Evolutionary conservation across 495 filamentous ascomycete genomes (phyloP).

Genomic region (Amorphotheca resinae): DNA sequence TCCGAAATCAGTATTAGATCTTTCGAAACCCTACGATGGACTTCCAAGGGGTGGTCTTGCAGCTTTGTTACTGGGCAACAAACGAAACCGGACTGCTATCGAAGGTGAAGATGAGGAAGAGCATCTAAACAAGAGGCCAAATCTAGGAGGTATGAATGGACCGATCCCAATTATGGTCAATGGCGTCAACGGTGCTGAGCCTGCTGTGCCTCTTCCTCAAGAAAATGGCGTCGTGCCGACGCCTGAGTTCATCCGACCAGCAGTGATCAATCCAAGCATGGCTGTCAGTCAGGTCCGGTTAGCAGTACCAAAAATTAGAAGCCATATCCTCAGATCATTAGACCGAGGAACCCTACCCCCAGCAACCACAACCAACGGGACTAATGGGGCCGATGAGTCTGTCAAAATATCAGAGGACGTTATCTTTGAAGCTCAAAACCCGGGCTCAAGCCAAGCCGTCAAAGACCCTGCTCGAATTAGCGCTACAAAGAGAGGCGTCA

Average conservation of each 20-base stretch:
- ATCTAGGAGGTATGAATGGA: slow-evolving; percentile 35
- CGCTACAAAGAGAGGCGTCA: slow-evolving; percentile 67
- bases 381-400: slow-evolving; percentile 39
- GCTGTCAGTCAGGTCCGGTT: slow-evolving; percentile 75
- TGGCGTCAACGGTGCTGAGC: slow-evolving; percentile 62
- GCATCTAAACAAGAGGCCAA: slow-evolving; percentile 49
- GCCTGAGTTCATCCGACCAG: slow-evolving; percentile 79
- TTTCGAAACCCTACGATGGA: slow-evolving; percentile 90
- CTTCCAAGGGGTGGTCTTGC: slow-evolving; percentile 81
- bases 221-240: slow-evolving; percentile 53
- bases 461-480: slow-evolving; percentile 75
- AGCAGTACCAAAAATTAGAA: slow-evolving; percentile 78
- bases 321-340: slow-evolving; percentile 53
- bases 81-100: slow-evolving; percentile 60
- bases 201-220: slow-evolving; percentile 41
- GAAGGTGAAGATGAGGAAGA: slow-evolving; percentile 53
- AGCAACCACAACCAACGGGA: slow-evolving; percentile 29
- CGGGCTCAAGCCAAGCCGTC: slow-evolving; percentile 23
- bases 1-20: slow-evolving; percentile 75
- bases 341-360: slow-evolving; percentile 29
- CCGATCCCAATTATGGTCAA: slow-evolving; percentile 64
- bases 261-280: slow-evolving; percentile 68
- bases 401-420: slow-evolving; percentile 48
- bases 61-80: slow-evolving; percentile 80
- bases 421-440: slow-evolving; percentile 64